Percentiles rank a stretch among this genome's conserved stretches.
phyloP scores from a whole-genome alignment of 208 protist species.

The Trypanosoma mega region DNA sequence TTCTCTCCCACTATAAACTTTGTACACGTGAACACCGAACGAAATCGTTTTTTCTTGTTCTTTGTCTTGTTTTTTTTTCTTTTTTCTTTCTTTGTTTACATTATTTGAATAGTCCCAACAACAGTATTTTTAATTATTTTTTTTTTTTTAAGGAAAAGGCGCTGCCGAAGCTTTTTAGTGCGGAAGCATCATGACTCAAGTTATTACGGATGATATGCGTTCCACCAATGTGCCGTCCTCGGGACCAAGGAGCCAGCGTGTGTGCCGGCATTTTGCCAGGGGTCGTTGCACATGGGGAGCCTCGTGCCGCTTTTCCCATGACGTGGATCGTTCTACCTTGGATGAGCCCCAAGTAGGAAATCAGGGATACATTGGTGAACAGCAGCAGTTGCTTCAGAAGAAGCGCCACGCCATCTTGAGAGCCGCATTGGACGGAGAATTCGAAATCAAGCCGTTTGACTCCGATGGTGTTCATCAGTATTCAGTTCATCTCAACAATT shows the following conservation, averaged over 20 bases:
- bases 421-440: slow-evolving; percentile 30
- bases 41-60: too few species aligned
- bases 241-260: slow-evolving; percentile 27
- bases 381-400: slow-evolving; percentile 33
- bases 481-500: slow-evolving; percentile 23
- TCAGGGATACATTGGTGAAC: slow-evolving; percentile 19
- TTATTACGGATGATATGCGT: slow-evolving; percentile 29
- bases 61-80: too few species aligned
- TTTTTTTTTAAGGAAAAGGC: slow-evolving; percentile 2
- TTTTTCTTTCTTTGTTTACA: too few species aligned
- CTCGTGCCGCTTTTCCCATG: slow-evolving; percentile 42
- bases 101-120: too few species aligned
- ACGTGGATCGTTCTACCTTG: slow-evolving; percentile 16
- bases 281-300: slow-evolving; percentile 47
- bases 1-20: too few species aligned
- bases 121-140: too few species aligned
- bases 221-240: slow-evolving; percentile 21
- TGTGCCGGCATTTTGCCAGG: slow-evolving; percentile 44
- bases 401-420: slow-evolving; percentile 34
- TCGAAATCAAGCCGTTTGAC: slow-evolving; percentile 28
- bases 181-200: slow-evolving; percentile 29
- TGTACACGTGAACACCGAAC: too few species aligned
- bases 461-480: slow-evolving; percentile 18
- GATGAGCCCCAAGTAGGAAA: slow-evolving; percentile 19
- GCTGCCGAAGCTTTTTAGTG: not conserved